A percentile compares a stretch with the other conserved stretches of the same genome.
phyloP scores from a whole-genome alignment of 83 land plant species.

The Thuja plicata region DNA sequence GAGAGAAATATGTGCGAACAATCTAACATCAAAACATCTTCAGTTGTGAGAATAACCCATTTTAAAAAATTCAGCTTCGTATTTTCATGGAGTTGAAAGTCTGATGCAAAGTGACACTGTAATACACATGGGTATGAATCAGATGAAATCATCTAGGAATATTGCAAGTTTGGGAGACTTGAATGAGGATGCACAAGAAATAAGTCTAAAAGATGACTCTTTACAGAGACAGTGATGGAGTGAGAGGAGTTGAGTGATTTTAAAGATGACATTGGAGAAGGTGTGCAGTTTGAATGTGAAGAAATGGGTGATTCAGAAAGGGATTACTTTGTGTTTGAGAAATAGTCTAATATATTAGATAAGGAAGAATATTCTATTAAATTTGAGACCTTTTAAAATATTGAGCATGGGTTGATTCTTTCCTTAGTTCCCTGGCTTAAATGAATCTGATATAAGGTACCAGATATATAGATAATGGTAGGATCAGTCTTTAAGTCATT shows the following conservation, averaged over 20 bases:
- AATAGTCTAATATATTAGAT: slow-evolving; percentile 19
- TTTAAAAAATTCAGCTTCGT: background rate
- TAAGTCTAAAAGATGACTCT: slow-evolving; percentile 30
- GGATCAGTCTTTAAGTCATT: too few species aligned
- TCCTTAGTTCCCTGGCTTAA: too few species aligned
- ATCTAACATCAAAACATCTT: too few species aligned
- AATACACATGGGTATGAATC: background rate
- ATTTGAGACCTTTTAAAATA: too few species aligned
- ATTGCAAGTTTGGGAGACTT: background rate
- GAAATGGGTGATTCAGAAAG: slow-evolving; percentile 90
- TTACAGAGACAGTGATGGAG: slow-evolving; percentile 77
- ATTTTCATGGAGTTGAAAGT: slow-evolving; percentile 14
- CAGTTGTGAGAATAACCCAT: too few species aligned
- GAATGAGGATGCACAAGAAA: slow-evolving; percentile 10
- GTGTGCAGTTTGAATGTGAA: slow-evolving; percentile 87
- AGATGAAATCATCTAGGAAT: background rate
- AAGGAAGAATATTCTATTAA: too few species aligned
- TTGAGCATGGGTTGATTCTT: too few species aligned
- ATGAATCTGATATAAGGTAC: too few species aligned
- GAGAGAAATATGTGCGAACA: too few species aligned
- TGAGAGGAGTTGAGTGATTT: slow-evolving; percentile 91
- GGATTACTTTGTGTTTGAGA: slow-evolving; percentile 41
- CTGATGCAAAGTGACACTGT: background rate
- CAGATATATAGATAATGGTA: too few species aligned
- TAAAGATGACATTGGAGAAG: slow-evolving; percentile 64